These are phyloP conservation scores for Coemansia sp. DNA, from an alignment of 192 early-diverging fungal species.

Conservation along the genomic window DNA sequence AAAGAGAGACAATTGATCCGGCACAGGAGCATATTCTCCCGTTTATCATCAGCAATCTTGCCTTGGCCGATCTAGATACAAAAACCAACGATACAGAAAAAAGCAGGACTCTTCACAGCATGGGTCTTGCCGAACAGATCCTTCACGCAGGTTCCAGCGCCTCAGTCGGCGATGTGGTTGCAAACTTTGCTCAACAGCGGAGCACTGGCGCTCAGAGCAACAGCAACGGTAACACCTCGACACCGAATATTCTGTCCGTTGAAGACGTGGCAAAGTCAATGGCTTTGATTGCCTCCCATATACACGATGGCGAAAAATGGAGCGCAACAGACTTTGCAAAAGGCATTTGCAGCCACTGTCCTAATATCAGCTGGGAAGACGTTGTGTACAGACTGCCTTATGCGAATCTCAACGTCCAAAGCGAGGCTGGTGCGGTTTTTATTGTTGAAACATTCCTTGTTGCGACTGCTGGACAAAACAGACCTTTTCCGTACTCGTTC, in stretches of 20 bases:
- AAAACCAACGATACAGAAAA: neutral
- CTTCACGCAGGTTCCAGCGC: slow-evolving; percentile 30
- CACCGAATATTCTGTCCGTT: slow-evolving; percentile 10
- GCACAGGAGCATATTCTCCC: slow-evolving; percentile 17
- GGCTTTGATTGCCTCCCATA: slow-evolving; percentile 43
- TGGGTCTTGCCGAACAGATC: slow-evolving; percentile 52
- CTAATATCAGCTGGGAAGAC: slow-evolving; percentile 51
- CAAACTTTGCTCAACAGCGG: slow-evolving; percentile 23
- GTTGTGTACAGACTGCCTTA: slow-evolving; percentile 47
- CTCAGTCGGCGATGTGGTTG: slow-evolving; percentile 33
- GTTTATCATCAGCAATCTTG: slow-evolving; percentile 30
- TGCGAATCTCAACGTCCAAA: slow-evolving; percentile 27
- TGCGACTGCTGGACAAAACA: slow-evolving; percentile 39
- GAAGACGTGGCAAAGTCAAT: slow-evolving; percentile 45
- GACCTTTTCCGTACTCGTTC: slow-evolving; percentile 50
- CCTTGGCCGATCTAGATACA: slow-evolving; percentile 9
- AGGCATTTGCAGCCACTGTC: slow-evolving; percentile 25
- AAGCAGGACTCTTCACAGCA: slow-evolving; percentile 8
- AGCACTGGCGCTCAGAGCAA: slow-evolving; percentile 5
- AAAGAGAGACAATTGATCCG: slow-evolving; percentile 20
- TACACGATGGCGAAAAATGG: slow-evolving; percentile 22
- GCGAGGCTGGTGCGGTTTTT: slow-evolving; percentile 45
- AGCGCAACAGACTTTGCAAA: slow-evolving; percentile 36
- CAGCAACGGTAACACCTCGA: slow-evolving; percentile 1
- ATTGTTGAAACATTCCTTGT: slow-evolving; percentile 37